These are phyloP conservation scores for Tricholoma matsutake DNA, from an alignment of 768 basidiomycete species.

Conservation along the genomic window DNA sequence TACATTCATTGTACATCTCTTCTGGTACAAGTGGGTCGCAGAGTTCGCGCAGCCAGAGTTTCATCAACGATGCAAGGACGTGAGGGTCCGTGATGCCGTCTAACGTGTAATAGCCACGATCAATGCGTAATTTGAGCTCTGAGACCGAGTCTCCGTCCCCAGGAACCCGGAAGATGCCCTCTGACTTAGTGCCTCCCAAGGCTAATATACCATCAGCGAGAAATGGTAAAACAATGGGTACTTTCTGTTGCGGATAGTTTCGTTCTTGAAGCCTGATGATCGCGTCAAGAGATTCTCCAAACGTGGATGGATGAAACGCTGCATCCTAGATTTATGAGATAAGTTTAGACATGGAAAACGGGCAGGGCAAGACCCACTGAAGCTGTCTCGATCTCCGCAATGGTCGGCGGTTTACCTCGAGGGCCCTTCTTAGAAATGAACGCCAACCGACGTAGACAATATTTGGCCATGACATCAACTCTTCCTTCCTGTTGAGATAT, in stretches of 20 bases:
- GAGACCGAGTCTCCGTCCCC: constrained; percentile 89
- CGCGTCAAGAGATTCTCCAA: constrained; percentile 85
- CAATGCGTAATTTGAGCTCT: constrained; percentile 85
- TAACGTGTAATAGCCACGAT: constrained; percentile 86
- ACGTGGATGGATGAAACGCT: constrained; percentile 92
- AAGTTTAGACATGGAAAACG: constrained; percentile 6
- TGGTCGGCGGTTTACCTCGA: constrained; percentile 76
- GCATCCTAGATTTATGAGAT: constrained; percentile 56
- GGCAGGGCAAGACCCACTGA: constrained; percentile 46
- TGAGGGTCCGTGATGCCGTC: constrained; percentile 90
- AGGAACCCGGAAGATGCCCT: constrained; percentile 92
- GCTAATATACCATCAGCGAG: constrained; percentile 90
- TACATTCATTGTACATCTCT: constrained; percentile 89
- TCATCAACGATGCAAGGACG: constrained; percentile 84
- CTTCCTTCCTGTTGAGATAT: constrained; percentile 67
- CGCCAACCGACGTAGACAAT: constrained; percentile 76
- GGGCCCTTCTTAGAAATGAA: constrained; percentile 82
- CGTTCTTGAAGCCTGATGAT: constrained; percentile 83
- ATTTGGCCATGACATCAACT: constrained; percentile 87
- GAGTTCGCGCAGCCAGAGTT: constrained; percentile 91
- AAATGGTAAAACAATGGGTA: constrained; percentile 93
- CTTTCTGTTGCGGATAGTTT: constrained; percentile 79
- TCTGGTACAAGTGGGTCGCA: constrained; percentile 90
- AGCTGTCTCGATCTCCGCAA: constrained; percentile 89
- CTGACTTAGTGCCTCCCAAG: constrained; percentile 77